Percentiles rank a stretch among this genome's conserved stretches.
These are phyloP conservation scores for Leishmania mexicana DNA, from an alignment of 208 protist species.

Conservation along the genomic window DNA sequence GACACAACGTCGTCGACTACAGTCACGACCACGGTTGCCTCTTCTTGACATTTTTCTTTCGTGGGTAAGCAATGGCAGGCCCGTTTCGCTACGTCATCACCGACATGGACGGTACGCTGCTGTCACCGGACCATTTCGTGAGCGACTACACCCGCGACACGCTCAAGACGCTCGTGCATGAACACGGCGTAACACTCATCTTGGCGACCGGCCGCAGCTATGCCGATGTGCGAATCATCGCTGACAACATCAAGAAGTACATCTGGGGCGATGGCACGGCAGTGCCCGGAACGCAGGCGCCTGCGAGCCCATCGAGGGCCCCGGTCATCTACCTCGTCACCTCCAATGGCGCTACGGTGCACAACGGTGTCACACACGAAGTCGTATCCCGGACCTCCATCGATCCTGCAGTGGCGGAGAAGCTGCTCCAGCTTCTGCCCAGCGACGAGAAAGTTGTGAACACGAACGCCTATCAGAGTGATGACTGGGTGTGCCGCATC, in stretches of 20 bases:
- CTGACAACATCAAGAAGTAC: conserved; percentile 41
- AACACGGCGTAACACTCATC: conserved; percentile 39
- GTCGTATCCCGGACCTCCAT: conserved; percentile 29
- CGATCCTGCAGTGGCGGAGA: conserved; percentile 32
- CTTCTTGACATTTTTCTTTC: neutral
- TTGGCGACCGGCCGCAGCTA: conserved; percentile 60
- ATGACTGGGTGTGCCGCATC: conserved; percentile 62
- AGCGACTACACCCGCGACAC: conserved; percentile 49
- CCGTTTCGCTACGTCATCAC: conserved; percentile 46
- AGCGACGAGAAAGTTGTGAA: conserved; percentile 40
- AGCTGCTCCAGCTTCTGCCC: conserved; percentile 35
- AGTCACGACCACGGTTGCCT: neutral
- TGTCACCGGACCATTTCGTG: conserved; percentile 43
- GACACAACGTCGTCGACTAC: neutral
- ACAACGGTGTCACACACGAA: conserved; percentile 47
- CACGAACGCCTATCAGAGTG: conserved; percentile 57
- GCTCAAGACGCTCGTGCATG: conserved; percentile 40
- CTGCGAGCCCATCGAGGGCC: neutral
- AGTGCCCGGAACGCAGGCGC: neutral
- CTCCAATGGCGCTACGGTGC: conserved; percentile 59
- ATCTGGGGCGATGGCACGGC: conserved; percentile 25
- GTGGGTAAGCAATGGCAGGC: conserved; percentile 7
- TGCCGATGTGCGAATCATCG: conserved; percentile 41
- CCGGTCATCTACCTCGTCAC: conserved; percentile 52
- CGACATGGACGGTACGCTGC: conserved; percentile 69